These are phyloP conservation scores for Calocybe indica DNA, from an alignment of 768 basidiomycete species.

Conservation along the genomic window DNA sequence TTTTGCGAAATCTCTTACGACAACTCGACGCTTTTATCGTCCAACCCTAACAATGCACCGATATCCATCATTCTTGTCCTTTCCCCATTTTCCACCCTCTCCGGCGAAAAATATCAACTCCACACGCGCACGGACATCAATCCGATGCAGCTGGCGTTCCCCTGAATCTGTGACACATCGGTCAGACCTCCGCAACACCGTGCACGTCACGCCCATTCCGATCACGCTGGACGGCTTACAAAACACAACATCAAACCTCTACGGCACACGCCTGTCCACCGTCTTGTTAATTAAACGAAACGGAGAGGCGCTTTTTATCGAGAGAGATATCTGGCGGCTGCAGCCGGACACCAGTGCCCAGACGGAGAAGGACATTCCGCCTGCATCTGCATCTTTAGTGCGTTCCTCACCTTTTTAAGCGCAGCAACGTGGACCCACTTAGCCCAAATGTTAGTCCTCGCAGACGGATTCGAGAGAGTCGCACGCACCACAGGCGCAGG, in stretches of 20 bases:
- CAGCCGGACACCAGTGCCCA: conserved; percentile 24
- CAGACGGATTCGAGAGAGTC: too few relatives aligned
- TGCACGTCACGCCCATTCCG: conserved; percentile 52
- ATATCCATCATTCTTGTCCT: neutral
- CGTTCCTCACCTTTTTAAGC: too few relatives aligned
- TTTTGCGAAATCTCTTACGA: too few relatives aligned
- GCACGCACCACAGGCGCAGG: too few relatives aligned
- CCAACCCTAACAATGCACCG: too few relatives aligned
- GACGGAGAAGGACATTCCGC: conserved; percentile 30
- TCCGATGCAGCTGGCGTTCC: conserved; percentile 35
- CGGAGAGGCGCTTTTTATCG: conserved; percentile 60
- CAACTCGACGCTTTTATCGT: too few relatives aligned
- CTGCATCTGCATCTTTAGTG: too few relatives aligned
- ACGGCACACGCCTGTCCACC: conserved; percentile 72
- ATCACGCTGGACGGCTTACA: conserved; percentile 23
- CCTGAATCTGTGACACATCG: conserved; percentile 41
- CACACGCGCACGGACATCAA: too few relatives aligned
- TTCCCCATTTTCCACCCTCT: neutral
- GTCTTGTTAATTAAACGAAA: conserved; percentile 58
- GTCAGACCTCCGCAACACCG: conserved; percentile 53
- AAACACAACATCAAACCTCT: conserved; percentile 20
- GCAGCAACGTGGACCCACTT: too few relatives aligned
- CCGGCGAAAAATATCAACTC: neutral
- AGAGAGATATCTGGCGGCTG: conserved; percentile 63
- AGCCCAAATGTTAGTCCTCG: too few relatives aligned